Percentiles rank a stretch among this genome's conserved stretches.
Evolutionary conservation across 2,329 filamentous ascomycete species (phyloP).

Genomic region (Pestalotiopsis sp.): DNA sequence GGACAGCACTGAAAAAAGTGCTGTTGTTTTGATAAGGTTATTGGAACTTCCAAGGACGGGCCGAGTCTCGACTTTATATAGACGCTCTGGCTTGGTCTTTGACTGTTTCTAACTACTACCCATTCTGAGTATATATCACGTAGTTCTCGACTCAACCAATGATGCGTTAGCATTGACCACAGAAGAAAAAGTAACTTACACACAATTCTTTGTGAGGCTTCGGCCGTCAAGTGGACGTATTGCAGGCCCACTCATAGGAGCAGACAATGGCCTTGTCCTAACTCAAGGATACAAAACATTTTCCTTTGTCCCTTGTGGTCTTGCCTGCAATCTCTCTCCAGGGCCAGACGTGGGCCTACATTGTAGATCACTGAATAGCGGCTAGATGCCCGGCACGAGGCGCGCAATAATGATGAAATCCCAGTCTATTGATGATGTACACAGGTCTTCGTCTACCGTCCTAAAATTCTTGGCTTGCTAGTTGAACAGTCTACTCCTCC

Average conservation of each 20-base stretch:
- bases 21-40: too few species aligned
- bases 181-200: too few species aligned
- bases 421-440: slow-evolving; percentile 20
- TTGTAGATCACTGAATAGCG: not conserved
- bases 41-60: not conserved
- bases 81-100: not conserved
- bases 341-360: not conserved
- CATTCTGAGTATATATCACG: too few species aligned
- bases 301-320: too few species aligned
- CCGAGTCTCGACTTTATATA: not conserved
- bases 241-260: too few species aligned
- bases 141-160: too few species aligned
- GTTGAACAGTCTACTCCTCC: slow-evolving; percentile 11
- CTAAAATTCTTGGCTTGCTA: not conserved
- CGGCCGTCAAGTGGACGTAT: too few species aligned
- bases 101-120: not conserved
- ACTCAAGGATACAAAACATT: too few species aligned
- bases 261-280: too few species aligned
- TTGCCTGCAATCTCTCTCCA: not conserved
- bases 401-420: not conserved
- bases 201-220: too few species aligned
- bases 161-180: too few species aligned
- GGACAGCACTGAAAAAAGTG: not conserved
- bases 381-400: not conserved
- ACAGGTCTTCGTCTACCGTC: slow-evolving; percentile 15